Evolutionary conservation across 257 asterid genomes (phyloP).

Genomic region (Fraxinus excelsior): DNA sequence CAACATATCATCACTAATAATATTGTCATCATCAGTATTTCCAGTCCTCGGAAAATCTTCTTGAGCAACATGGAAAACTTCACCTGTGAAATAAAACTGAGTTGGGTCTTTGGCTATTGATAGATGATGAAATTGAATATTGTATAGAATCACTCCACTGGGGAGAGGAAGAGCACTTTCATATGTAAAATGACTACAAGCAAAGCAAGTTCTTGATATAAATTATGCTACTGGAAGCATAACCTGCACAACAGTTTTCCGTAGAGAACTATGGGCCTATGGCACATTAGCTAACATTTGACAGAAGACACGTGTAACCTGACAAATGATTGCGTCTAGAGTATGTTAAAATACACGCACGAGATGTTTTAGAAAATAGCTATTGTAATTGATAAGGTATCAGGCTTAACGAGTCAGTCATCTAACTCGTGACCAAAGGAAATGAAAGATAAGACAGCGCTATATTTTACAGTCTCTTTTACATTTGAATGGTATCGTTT

Average conservation of each 20-base stretch:
- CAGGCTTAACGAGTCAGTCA: neutral
- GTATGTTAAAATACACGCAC: neutral
- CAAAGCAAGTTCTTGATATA: neutral
- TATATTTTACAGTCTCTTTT: neutral
- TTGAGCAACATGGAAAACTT: slow-evolving; percentile 72
- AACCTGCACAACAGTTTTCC: too few species aligned
- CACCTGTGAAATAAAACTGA: slow-evolving; percentile 53
- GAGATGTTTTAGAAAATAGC: neutral
- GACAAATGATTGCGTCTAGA: too few species aligned
- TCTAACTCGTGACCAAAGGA: neutral
- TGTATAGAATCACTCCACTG: neutral
- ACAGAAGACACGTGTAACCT: too few species aligned
- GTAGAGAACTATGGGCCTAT: too few species aligned
- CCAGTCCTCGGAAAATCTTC: slow-evolving; percentile 46
- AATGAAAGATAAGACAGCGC: neutral
- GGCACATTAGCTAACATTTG: too few species aligned
- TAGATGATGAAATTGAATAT: neutral
- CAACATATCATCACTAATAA: slow-evolving; percentile 26
- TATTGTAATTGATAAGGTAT: too few species aligned
- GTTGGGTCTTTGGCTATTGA: neutral
- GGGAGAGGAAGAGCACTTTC: neutral
- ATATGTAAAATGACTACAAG: neutral
- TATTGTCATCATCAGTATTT: slow-evolving; percentile 31
- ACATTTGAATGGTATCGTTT: neutral
- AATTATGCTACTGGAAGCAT: too few species aligned